Evolutionary conservation across 176 grass and related monocot species (phyloP), one percentile per base, ranked within the genome.

Genomic region (Lolium perenne): DNA sequence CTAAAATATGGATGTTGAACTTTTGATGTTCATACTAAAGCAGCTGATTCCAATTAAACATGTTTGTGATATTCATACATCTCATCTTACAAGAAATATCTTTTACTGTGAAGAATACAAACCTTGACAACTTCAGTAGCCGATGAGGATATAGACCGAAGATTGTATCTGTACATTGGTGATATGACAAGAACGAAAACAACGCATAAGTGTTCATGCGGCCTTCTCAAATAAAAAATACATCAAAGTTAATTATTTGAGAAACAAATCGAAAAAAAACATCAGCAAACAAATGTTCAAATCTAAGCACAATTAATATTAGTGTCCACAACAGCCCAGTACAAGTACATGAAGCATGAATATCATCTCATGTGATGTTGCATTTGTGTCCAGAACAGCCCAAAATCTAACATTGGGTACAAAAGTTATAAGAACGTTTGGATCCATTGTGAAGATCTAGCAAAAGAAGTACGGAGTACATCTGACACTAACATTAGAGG

Each of bases 61-160:
- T 79, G 41, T 65, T 70, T 71, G 38, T 35, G 32, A 78, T 77
- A 85, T 79, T 74, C 73, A 86, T 14, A 73, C n/a, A 86, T 53
- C 13, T 46, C 8, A 26, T 63, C 53, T 66, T 45, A 85, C 68
- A 81, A 68, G 23, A 79, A 56, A 35, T 0, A 77, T 2, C 8
- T 74, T 45, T 71, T 86, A 74, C 45, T 65, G 26, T 4, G 40
- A 79, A 69, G 58, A 78, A 89, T 86, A 90, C 51, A 62, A 79
- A 98, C 96, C 94, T 98, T 98, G 56, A 98, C 96, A 74, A 95
- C 93, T 86, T 91, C 94, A 69, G 91, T 95, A 82, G 96, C 93
- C 59, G 96, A 98, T 32, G 92, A 90, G 57, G 96, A 95, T 92
- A 98, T 98, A 17, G 93, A 95, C 73, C 60, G 86, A 82, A 98